Evolutionary conservation across 352 stramenopile genomes (phyloP), one percentile per base, ranked within the genome.

Genomic region (Phytophthora cryptogea): DNA sequence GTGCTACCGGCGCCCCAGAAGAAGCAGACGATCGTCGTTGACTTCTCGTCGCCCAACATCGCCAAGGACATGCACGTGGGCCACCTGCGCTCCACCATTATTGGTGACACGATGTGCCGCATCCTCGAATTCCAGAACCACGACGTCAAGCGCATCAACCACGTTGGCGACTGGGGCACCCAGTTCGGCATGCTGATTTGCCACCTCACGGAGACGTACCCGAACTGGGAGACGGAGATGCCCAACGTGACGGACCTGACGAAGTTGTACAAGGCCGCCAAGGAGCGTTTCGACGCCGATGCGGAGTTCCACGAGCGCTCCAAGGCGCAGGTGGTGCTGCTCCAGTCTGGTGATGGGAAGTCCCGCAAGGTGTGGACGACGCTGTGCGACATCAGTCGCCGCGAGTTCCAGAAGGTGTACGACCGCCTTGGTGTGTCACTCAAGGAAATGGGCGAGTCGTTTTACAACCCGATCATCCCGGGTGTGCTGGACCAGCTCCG

Each of bases 141-240:
- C 69, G 68, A 92, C 30, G 86, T 95, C n/a, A 59, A 74, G 49
- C 84, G 86, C 27, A 86, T 94, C 31, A 95, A 92, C 72, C 86
- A 95, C 79, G 78, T 94, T 13, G 86, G 86, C 13, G 86, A 95
- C 68, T 92, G 83, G 86, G 86, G 86, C 35, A 93, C 86, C 11
- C 97, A 99, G 76, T 99, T 99, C 67, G 98, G 97, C 40, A 99
- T 99, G 98, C 86, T 99, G 10, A 99, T 99, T 75, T 96, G 97
- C 69, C 97, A 99, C 76, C 83, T 99, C 44, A 98, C 97, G 52
- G 97, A 99, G 66, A 95, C 96, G 61, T 99, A 98, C 78, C 97
- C 54, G 70, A 97, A 76, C 78, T 98, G 79, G 86, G 80, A 97
- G 66, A 67, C 82, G 42, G 67, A 94, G 89, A 72, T 96, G 63